phyloP scores from a whole-genome alignment of 2,329 filamentous ascomycete genomes.

The Huntiella savannae region DNA sequence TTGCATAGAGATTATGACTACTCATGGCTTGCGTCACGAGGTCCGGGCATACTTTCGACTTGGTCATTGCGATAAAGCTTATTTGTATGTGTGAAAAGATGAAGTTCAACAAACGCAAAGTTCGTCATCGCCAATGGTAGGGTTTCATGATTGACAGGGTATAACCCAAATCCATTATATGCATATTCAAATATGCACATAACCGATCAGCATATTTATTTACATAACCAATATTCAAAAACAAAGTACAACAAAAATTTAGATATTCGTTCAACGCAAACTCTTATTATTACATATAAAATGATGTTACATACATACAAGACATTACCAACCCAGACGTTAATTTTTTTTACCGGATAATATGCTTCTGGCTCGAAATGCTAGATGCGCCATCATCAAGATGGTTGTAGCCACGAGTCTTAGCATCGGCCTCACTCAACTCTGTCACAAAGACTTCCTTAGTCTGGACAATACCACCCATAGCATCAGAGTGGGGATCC shows the following conservation, averaged over 20 bases:
- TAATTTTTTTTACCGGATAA: neutral
- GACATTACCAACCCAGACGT: neutral
- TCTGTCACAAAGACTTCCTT: slow-evolving; percentile 9
- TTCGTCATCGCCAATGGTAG: too few relatives aligned
- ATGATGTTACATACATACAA: slow-evolving; percentile 1
- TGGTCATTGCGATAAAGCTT: too few relatives aligned
- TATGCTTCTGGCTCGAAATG: slow-evolving; percentile 9
- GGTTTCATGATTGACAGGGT: too few relatives aligned
- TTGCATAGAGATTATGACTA: too few relatives aligned
- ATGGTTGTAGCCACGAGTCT: slow-evolving; percentile 7
- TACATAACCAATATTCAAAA: too few relatives aligned
- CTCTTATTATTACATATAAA: neutral
- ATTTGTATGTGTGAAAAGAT: too few relatives aligned
- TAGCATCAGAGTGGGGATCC: neutral
- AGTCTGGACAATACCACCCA: slow-evolving; percentile 9
- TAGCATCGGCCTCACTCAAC: slow-evolving; percentile 9
- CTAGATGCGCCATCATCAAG: slow-evolving; percentile 9
- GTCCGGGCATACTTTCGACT: too few relatives aligned
- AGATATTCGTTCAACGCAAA: neutral
- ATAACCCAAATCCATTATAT: too few relatives aligned
- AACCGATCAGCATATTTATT: too few relatives aligned
- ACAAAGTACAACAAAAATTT: neutral
- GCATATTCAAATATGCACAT: too few relatives aligned
- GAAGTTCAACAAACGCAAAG: too few relatives aligned
- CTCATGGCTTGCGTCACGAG: too few relatives aligned